Evolutionary conservation across 371 early-diverging fungal species (phyloP).

Genomic region (Lichtheimia corymbifera): DNA sequence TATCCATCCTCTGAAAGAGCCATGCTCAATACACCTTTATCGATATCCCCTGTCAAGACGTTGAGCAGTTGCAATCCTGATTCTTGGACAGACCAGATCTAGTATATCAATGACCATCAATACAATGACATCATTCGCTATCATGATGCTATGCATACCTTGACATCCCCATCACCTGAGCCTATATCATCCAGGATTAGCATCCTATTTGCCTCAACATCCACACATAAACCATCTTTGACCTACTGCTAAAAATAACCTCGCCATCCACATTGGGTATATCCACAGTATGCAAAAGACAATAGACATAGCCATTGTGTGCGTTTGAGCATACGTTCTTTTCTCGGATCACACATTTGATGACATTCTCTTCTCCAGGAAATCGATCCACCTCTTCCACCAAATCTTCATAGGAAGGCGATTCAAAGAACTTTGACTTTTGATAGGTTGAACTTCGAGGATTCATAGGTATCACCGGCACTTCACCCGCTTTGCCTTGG

Average conservation of each 20-base stretch:
- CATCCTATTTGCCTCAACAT: background rate
- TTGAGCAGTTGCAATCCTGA: conserved; percentile 41
- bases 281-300: conserved; percentile 54
- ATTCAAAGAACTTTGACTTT: conserved; percentile 45
- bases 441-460: conserved; percentile 31
- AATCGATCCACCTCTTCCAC: conserved; percentile 19
- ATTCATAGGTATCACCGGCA: conserved; percentile 17
- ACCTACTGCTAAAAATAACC: conserved; percentile 63
- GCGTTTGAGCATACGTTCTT: conserved; percentile 61
- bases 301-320: conserved; percentile 80
- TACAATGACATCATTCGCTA: background rate
- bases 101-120: background rate
- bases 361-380: conserved; percentile 38
- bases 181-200: conserved; percentile 24
- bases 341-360: conserved; percentile 58
- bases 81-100: conserved; percentile 62
- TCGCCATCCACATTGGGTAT: conserved; percentile 58
- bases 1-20: conserved; percentile 69
- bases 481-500: conserved; percentile 38
- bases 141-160: conserved; percentile 31
- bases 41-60: conserved; percentile 54
- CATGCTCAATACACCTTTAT: conserved; percentile 63
- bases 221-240: background rate
- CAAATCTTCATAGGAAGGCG: conserved; percentile 16
- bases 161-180: conserved; percentile 75